Percentiles rank a stretch among this genome's conserved stretches.
phyloP scores from a whole-genome alignment of 352 stramenopile species.

The Globisporangium heterothallicum region DNA sequence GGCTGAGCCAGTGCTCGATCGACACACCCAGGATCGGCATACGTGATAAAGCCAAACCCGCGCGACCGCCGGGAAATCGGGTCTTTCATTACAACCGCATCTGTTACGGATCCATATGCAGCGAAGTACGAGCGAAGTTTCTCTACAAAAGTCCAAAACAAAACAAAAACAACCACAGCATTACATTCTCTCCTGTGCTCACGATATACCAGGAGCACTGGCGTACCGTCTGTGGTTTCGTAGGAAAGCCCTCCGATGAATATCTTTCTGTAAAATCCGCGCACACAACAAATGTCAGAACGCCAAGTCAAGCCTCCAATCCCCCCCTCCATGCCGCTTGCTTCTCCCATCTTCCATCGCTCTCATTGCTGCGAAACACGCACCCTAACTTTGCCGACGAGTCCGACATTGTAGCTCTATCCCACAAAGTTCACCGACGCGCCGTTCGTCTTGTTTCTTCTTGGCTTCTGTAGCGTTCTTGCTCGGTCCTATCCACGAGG shows the following conservation, averaged over 20 bases:
- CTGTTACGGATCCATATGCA: constrained; percentile 83
- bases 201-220: too few species aligned
- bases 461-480: constrained; percentile 5
- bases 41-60: constrained; percentile 94
- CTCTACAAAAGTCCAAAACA: constrained; percentile 37
- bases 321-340: not conserved
- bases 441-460: not conserved
- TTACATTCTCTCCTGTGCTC: too few species aligned
- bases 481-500: not conserved
- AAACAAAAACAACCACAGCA: constrained; percentile 7
- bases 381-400: constrained; percentile 31
- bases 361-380: constrained; percentile 3
- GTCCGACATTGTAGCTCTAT: constrained; percentile 22
- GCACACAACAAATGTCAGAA: constrained; percentile 13
- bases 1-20: constrained; percentile 86
- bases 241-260: constrained; percentile 89
- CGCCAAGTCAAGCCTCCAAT: not conserved
- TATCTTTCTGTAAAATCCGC: constrained; percentile 67
- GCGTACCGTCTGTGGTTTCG: constrained; percentile 85
- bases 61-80: constrained; percentile 87
- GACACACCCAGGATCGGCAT: constrained; percentile 82
- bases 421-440: too few species aligned
- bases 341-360: constrained; percentile 28
- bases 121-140: constrained; percentile 89
- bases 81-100: constrained; percentile 93